Conservation (phyloP, 2,329 filamentous ascomycete species). For the Fusarium luffae region DNA sequence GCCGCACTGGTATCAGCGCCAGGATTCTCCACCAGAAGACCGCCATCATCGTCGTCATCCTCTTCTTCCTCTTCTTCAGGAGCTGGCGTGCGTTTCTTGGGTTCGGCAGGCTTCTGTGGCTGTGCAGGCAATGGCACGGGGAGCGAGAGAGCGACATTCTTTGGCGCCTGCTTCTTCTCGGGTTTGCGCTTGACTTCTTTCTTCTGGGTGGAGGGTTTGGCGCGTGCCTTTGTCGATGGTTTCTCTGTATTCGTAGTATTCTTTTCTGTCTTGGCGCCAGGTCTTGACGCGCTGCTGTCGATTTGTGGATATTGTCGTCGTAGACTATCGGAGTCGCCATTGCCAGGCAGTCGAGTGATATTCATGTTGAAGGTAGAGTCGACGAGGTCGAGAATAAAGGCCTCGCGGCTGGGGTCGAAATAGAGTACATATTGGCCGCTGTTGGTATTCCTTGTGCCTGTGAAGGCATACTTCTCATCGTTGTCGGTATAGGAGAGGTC, state of each 20-base stretch:
- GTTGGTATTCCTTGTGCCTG: conserved; percentile 67
- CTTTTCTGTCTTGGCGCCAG: conserved; percentile 23
- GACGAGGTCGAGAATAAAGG: conserved; percentile 84
- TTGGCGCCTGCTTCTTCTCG: conserved; percentile 51
- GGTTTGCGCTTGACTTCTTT: conserved; percentile 49
- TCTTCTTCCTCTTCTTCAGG: conserved; percentile 65
- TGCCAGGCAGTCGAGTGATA: conserved; percentile 74
- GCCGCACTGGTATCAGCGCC: conserved; percentile 56
- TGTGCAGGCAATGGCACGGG: conserved; percentile 47
- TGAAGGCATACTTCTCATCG: conserved; percentile 68
- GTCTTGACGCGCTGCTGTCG: conserved; percentile 47
- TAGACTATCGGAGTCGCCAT: conserved; percentile 71
- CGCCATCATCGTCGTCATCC: conserved; percentile 66
- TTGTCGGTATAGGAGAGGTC: conserved; percentile 66
- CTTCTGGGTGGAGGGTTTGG: conserved; percentile 42
- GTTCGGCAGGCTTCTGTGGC: conserved; percentile 37
- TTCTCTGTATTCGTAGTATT: conserved; percentile 33
- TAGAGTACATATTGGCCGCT: conserved; percentile 74
- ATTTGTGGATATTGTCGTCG: conserved; percentile 76
- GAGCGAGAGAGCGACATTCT: conserved; percentile 51
- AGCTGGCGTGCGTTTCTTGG: conserved; percentile 46
- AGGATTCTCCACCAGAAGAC: conserved; percentile 70
- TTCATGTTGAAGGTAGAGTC: conserved; percentile 91
- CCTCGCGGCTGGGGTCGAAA: conserved; percentile 79
- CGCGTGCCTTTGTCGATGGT: conserved; percentile 40